These are phyloP conservation scores for Tulasnella sp. DNA, from an alignment of 768 basidiomycete species.

Conservation along the genomic window DNA sequence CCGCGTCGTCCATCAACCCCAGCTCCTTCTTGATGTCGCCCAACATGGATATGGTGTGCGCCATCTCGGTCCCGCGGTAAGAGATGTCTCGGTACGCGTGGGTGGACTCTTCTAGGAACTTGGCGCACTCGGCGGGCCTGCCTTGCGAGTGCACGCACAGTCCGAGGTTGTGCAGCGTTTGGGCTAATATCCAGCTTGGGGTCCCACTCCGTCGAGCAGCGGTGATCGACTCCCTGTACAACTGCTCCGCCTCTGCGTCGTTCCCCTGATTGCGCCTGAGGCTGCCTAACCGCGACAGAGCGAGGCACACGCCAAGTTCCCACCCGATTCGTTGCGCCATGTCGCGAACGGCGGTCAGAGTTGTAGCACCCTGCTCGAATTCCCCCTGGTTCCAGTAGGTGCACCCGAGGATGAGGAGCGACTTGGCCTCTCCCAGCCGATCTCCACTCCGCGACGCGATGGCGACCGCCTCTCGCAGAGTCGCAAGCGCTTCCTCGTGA, in stretches of 20 bases:
- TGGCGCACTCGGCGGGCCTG: background rate
- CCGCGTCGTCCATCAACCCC: background rate
- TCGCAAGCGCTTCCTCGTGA: background rate
- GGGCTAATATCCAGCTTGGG: background rate
- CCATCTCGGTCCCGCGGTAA: background rate
- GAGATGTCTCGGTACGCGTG: background rate
- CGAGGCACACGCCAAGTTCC: background rate
- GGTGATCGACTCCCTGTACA: background rate
- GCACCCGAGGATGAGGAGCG: background rate
- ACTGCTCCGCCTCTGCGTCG: background rate
- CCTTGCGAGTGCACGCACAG: background rate
- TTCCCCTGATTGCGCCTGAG: background rate
- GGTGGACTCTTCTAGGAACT: background rate
- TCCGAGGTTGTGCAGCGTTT: background rate
- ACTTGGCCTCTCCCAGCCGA: background rate
- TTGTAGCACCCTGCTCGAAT: background rate
- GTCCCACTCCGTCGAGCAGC: background rate
- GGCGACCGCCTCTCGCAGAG: background rate
- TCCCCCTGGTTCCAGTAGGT: background rate
- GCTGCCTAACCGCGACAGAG: background rate
- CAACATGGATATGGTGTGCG: background rate
- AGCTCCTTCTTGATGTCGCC: background rate
- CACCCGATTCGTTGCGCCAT: background rate
- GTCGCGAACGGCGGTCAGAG: background rate
- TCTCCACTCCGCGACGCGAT: background rate